Evolutionary conservation across 257 asterid species (phyloP).

Genomic region (Oldenlandia corymbosa): DNA sequence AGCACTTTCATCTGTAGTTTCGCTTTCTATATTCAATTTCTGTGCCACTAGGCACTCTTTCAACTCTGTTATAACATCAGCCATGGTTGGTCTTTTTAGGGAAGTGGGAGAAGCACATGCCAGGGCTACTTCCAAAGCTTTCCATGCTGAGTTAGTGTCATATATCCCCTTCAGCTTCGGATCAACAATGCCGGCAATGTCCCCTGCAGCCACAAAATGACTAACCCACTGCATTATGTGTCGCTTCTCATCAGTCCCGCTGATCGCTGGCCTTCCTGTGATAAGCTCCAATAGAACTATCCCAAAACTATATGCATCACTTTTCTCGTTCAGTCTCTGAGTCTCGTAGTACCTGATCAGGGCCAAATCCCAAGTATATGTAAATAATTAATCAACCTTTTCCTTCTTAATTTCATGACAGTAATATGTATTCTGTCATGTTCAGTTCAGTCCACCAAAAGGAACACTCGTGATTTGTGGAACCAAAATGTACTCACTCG

Average conservation of each 20-base stretch:
- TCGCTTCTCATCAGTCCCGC: slow-evolving; percentile 4
- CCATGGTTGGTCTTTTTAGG: slow-evolving; percentile 32
- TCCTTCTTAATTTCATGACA: too few relatives aligned
- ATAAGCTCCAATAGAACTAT: slow-evolving; percentile 32
- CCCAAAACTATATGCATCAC: slow-evolving; percentile 39
- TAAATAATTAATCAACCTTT: too few relatives aligned
- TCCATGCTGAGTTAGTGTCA: slow-evolving; percentile 23
- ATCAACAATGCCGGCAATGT: slow-evolving; percentile 27
- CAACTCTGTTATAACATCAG: slow-evolving; percentile 28
- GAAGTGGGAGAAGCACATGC: slow-evolving; percentile 25
- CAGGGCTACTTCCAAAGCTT: slow-evolving; percentile 35
- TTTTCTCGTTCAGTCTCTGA: slow-evolving; percentile 26
- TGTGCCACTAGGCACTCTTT: slow-evolving; percentile 21
- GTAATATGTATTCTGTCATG: too few relatives aligned
- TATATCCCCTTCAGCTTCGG: slow-evolving; percentile 24
- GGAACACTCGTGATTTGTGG: too few relatives aligned
- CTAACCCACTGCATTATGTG: slow-evolving; percentile 29
- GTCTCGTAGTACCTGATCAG: slow-evolving; percentile 9
- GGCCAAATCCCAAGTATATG: neutral
- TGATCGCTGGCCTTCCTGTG: slow-evolving; percentile 23
- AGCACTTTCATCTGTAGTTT: neutral
- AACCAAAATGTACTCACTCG: slow-evolving; percentile 26
- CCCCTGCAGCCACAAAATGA: slow-evolving; percentile 15
- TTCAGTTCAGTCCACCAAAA: too few relatives aligned
- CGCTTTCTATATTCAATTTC: neutral